A percentile compares a stretch with the other conserved stretches of the same genome.
Evolutionary conservation across 805 yeast genomes (phyloP).

Genomic region (Myxozyma monticola): DNA sequence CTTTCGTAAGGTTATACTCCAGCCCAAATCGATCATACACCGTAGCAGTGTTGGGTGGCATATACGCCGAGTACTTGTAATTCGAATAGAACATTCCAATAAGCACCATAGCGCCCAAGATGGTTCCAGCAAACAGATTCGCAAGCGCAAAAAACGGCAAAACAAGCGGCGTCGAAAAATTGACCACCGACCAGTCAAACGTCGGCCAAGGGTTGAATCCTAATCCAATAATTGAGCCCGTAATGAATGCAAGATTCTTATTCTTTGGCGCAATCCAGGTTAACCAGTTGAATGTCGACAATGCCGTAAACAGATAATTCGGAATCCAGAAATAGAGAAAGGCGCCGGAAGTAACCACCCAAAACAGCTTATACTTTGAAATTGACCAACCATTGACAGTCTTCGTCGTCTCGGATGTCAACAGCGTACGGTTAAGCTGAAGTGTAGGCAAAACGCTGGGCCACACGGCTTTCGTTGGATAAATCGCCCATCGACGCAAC

Average conservation of each 20-base stretch:
- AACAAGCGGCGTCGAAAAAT: constrained; percentile 41
- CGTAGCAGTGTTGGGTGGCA: constrained; percentile 49
- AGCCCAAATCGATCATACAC: constrained; percentile 36
- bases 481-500: constrained; percentile 55
- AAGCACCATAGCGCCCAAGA: constrained; percentile 55
- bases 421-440: constrained; percentile 35
- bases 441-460: constrained; percentile 60
- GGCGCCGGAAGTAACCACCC: constrained; percentile 42
- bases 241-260: constrained; percentile 59
- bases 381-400: constrained; percentile 61
- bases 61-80: constrained; percentile 47
- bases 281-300: constrained; percentile 59
- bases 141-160: constrained; percentile 48
- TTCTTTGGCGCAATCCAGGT: constrained; percentile 63
- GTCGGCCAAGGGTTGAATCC: constrained; percentile 62
- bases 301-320: constrained; percentile 57
- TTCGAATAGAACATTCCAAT: constrained; percentile 53
- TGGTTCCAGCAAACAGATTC: constrained; percentile 38
- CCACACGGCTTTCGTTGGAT: constrained; percentile 63
- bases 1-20: constrained; percentile 50
- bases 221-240: constrained; percentile 64
- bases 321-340: constrained; percentile 62
- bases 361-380: constrained; percentile 51
- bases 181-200: constrained; percentile 62
- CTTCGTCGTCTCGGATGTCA: constrained; percentile 23